A percentile compares a stretch with the other conserved stretches of the same genome.
phyloP scores from a whole-genome alignment of 805 yeast species.

The Ogataea polymorpha region DNA sequence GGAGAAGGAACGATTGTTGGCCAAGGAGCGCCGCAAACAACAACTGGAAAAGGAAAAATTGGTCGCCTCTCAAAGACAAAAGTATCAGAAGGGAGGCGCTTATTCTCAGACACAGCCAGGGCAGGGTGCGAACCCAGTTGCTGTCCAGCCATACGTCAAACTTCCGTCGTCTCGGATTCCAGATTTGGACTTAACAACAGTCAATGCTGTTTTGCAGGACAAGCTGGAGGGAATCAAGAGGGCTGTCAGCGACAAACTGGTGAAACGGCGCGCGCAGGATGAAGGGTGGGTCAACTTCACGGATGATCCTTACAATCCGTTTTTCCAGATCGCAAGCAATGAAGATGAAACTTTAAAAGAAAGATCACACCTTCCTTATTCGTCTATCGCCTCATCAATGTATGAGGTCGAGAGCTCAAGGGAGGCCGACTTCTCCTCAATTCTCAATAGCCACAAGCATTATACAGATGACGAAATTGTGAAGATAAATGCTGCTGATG shows the following conservation, averaged over 20 bases:
- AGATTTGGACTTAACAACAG: slow-evolving; percentile 83
- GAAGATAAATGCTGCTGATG: slow-evolving; percentile 46
- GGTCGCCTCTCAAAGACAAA: slow-evolving; percentile 25
- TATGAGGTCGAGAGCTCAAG: slow-evolving; percentile 64
- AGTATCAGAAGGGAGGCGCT: slow-evolving; percentile 19
- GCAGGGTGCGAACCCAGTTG: slow-evolving; percentile 28
- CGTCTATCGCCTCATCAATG: slow-evolving; percentile 69
- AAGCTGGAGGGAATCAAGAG: slow-evolving; percentile 74
- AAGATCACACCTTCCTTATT: slow-evolving; percentile 68
- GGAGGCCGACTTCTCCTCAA: slow-evolving; percentile 43
- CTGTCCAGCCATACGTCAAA: slow-evolving; percentile 76
- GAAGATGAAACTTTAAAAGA: slow-evolving; percentile 43
- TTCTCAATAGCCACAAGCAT: slow-evolving; percentile 45
- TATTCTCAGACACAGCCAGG: slow-evolving; percentile 22
- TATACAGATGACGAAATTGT: slow-evolving; percentile 30
- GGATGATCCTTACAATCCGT: slow-evolving; percentile 83
- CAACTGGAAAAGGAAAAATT: slow-evolving; percentile 20
- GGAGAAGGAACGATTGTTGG: slow-evolving; percentile 17
- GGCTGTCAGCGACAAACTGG: slow-evolving; percentile 83
- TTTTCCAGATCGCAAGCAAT: slow-evolving; percentile 62
- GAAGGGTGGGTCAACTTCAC: slow-evolving; percentile 79
- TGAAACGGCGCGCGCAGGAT: slow-evolving; percentile 65
- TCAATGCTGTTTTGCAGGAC: slow-evolving; percentile 67
- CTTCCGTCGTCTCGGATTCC: slow-evolving; percentile 90
- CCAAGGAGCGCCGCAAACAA: slow-evolving; percentile 20